Evolutionary conservation across 306 rosid genomes (phyloP).

Genomic region (Lathyrus tuberosus): DNA sequence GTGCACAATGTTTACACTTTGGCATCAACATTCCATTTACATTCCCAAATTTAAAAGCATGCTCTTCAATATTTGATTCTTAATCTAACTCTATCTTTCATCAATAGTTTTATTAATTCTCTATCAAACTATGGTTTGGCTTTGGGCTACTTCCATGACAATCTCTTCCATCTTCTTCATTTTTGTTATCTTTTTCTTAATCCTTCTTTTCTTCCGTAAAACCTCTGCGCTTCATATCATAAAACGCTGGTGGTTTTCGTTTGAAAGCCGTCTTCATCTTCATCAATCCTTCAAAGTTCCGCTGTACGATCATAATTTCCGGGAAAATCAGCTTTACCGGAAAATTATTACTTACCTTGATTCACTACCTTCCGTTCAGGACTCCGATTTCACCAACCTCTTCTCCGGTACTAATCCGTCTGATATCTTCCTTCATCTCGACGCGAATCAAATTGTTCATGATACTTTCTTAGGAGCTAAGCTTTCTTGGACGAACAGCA

Average conservation of each 20-base stretch:
- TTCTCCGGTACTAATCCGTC: conserved; percentile 70
- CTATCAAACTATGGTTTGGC: conserved; percentile 26
- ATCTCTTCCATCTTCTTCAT: conserved; percentile 38
- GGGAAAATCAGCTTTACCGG: conserved; percentile 74
- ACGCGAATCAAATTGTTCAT: conserved; percentile 52
- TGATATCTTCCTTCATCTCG: conserved; percentile 74
- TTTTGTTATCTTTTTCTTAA: conserved; percentile 30
- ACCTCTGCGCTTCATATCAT: conserved; percentile 67
- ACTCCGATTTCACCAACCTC: conserved; percentile 77
- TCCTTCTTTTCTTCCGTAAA: conserved; percentile 57
- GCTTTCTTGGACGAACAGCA: conserved; percentile 62
- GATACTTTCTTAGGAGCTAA: conserved; percentile 79
- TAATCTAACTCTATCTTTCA: conserved; percentile 15
- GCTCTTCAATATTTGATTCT: background rate
- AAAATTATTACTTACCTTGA: conserved; percentile 66
- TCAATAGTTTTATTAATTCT: background rate
- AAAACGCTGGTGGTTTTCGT: conserved; percentile 55
- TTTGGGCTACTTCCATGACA: conserved; percentile 14
- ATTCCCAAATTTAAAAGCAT: background rate
- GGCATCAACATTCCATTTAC: background rate
- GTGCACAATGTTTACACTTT: background rate
- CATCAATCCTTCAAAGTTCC: conserved; percentile 80
- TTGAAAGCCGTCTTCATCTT: conserved; percentile 57
- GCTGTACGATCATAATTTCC: conserved; percentile 54
- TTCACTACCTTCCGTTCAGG: conserved; percentile 78